Conservation (phyloP, 352 stramenopile species). For the Blastocystis sp. region DNA sequence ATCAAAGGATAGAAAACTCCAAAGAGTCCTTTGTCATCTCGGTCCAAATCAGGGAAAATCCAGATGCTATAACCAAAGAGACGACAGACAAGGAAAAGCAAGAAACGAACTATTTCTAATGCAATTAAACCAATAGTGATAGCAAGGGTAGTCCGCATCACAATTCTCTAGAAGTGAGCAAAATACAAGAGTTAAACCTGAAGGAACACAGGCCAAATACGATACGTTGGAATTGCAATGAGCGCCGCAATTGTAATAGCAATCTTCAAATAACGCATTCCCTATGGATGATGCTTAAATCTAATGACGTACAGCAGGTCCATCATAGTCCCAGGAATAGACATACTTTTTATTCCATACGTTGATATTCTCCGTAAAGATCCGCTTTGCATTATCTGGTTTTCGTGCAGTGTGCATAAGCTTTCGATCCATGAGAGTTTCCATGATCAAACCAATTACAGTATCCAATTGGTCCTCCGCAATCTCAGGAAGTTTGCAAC, state of each 20-base stretch:
- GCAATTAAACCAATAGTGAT: not conserved
- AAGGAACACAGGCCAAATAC: conserved; percentile 35
- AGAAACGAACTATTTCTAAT: conserved; percentile 32
- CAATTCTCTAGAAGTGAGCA: conserved; percentile 25
- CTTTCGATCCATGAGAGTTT: conserved; percentile 6
- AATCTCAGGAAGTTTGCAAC: conserved; percentile 12
- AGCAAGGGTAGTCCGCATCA: not conserved
- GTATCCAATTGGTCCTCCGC: not conserved
- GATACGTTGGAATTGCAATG: conserved; percentile 20
- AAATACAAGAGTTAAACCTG: not conserved
- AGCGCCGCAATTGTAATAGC: not conserved
- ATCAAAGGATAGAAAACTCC: conserved; percentile 47
- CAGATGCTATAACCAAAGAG: conserved; percentile 56
- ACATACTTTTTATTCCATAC: conserved; percentile 52
- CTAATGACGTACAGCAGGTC: conserved; percentile 16
- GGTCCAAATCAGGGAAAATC: conserved; percentile 60
- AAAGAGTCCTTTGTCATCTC: conserved; percentile 57
- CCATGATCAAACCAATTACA: conserved; percentile 16
- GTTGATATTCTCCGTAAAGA: not conserved
- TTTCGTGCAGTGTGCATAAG: conserved; percentile 36
- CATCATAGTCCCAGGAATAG: conserved; percentile 57
- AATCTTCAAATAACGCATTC: conserved; percentile 58
- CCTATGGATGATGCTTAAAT: not conserved
- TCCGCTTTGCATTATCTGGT: conserved; percentile 10
- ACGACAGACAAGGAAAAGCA: conserved; percentile 38